Evolutionary conservation across 106 monocot species (phyloP).

Genomic region (Chionographis japonica): DNA sequence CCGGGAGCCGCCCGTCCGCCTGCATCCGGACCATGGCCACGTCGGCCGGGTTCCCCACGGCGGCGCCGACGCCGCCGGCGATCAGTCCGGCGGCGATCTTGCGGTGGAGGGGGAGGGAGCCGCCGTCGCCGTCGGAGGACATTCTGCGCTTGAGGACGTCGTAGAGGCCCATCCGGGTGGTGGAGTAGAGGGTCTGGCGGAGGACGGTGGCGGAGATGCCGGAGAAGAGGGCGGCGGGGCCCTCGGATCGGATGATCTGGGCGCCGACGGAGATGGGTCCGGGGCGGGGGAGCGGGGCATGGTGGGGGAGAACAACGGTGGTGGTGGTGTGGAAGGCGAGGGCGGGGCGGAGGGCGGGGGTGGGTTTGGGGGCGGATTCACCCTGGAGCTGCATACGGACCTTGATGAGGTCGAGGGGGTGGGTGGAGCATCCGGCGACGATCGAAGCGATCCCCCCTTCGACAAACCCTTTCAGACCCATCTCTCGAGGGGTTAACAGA

Average conservation of each 20-base stretch:
- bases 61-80: slow-evolving; percentile 59
- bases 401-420: too few relatives aligned
- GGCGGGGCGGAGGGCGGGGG: too few relatives aligned
- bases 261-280: too few relatives aligned
- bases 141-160: slow-evolving; percentile 54
- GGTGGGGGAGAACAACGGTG: too few relatives aligned
- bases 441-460: slow-evolving; percentile 75
- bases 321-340: too few relatives aligned
- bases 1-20: slow-evolving; percentile 66
- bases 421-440: too few relatives aligned
- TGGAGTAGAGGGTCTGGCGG: slow-evolving; percentile 65
- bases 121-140: slow-evolving; percentile 16
- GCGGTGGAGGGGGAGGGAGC: slow-evolving; percentile 40
- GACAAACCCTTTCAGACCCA: slow-evolving; percentile 69
- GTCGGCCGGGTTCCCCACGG: slow-evolving; percentile 71
- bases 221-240: slow-evolving; percentile 51
- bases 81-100: slow-evolving; percentile 68
- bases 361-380: too few relatives aligned
- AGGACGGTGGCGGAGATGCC: slow-evolving; percentile 71
- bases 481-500: slow-evolving; percentile 11
- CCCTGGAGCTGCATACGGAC: too few relatives aligned
- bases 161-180: slow-evolving; percentile 73
- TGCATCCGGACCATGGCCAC: slow-evolving; percentile 85
- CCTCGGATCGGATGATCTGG: too few relatives aligned
- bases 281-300: too few relatives aligned